Percentiles rank a stretch among this genome's conserved stretches.
These are phyloP conservation scores for Xylariaceae sp. DNA, from an alignment of 2,329 filamentous ascomycete genomes.

Conservation along the genomic window DNA sequence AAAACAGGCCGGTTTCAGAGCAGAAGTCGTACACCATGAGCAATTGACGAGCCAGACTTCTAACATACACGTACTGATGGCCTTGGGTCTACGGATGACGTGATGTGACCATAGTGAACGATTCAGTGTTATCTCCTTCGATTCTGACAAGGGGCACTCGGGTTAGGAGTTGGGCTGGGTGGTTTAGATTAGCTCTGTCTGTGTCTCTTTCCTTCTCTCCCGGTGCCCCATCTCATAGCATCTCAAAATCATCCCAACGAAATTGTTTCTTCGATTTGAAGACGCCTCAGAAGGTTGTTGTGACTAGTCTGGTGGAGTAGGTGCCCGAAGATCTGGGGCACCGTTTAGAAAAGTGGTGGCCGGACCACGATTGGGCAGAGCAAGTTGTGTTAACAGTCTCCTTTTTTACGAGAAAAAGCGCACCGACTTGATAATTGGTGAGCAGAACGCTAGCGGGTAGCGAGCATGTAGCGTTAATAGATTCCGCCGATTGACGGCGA, in stretches of 20 bases:
- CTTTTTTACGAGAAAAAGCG: not conserved
- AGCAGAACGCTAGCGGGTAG: constrained; percentile 11
- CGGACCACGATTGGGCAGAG: not conserved
- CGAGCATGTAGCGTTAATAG: constrained; percentile 15
- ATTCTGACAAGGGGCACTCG: constrained; percentile 20
- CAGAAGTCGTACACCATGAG: not conserved
- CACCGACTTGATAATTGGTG: constrained; percentile 10
- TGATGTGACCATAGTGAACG: constrained; percentile 17
- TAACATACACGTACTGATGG: constrained; percentile 7
- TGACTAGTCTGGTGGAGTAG: constrained; percentile 11
- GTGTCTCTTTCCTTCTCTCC: constrained; percentile 10
- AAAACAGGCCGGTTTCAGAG: constrained; percentile 1
- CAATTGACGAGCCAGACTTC: constrained; percentile 5
- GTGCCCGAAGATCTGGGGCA: not conserved
- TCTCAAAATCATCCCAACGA: constrained; percentile 19
- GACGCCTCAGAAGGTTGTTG: constrained; percentile 8
- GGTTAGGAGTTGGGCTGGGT: constrained; percentile 18
- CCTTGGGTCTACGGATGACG: constrained; percentile 14
- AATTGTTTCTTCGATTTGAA: constrained; percentile 18
- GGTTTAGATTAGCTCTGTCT: constrained; percentile 18
- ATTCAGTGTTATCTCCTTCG: constrained; percentile 17
- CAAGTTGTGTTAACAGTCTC: not conserved
- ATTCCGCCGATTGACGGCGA: constrained; percentile 5
- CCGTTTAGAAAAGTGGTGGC: too few species aligned
- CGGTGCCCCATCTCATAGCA: constrained; percentile 23